Evolutionary conservation across 169 alveolate species (phyloP), one percentile per base, ranked within the genome.

Genomic region (Cryptosporidium ryanae): DNA sequence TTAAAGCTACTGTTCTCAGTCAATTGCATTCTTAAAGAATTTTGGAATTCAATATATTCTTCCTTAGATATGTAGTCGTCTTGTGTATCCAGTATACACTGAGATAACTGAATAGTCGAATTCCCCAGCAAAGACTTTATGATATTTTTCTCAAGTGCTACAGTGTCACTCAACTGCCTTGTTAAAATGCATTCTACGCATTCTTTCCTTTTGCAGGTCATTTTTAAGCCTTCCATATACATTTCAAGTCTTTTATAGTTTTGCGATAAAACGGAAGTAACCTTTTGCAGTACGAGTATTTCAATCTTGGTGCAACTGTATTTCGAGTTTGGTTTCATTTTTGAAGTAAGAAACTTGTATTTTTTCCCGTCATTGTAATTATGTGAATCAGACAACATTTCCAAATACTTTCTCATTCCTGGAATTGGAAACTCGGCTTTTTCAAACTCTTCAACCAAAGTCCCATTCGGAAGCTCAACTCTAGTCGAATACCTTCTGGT

Each of bases 331-430:
- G 83, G 66, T 2, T 18, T 50, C 23, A 68, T n/a, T 23, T 25
- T 29, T 23, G 55, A 15, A 31, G 21, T 52, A 52, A 21, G 2
- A 12, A 52, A n/a, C 21, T 52, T 52, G 1, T 52, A 52, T 52
- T 52, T 52, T 0, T 12, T 12, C 27, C 3, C 2, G 5, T 23
- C 18, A 32, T 38, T 68, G 50, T 2, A n/a, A 23, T 68, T 38
- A 38, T 38, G 46, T 38, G 46, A 38, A 38, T 38, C 1, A 0
- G 46, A 38, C 8, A 38, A 6, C 46, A 38, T 38, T 38, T 38
- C 44, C 13, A 68, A 31, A 48, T 68, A 68, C 32, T 68, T 68
- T 23, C 66, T 68, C 44, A 68, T 68, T 2, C 83, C 83, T 68
- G 83, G 67, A 29, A 68, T 68, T 55, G 83, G 83, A 8, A 65